These are phyloP conservation scores for Geotrichum reessii DNA, from an alignment of 1,139 yeast species.

Conservation along the genomic window DNA sequence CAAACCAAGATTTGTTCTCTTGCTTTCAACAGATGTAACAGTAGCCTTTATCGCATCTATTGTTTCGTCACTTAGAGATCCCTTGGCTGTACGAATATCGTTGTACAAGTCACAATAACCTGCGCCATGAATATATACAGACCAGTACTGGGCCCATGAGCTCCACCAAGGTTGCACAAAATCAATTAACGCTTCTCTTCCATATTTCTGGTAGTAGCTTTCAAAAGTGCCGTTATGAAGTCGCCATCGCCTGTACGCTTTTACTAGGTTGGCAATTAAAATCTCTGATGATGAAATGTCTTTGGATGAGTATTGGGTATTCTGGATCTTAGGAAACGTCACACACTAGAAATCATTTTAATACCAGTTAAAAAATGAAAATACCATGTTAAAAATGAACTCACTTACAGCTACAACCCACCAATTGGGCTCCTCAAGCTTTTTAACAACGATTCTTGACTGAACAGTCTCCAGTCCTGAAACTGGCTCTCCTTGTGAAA, in stretches of 20 bases:
- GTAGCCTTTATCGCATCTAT: slow-evolving; percentile 25
- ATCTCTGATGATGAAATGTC: slow-evolving; percentile 26
- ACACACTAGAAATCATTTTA: slow-evolving; percentile 14
- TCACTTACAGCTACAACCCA: slow-evolving; percentile 29
- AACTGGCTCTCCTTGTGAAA: slow-evolving; percentile 27
- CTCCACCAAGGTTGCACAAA: slow-evolving; percentile 30
- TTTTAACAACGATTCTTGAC: slow-evolving; percentile 27
- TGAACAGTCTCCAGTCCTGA: slow-evolving; percentile 27
- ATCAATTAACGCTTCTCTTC: slow-evolving; percentile 22
- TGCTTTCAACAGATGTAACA: slow-evolving; percentile 22
- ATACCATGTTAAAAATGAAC: background rate
- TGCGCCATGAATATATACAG: slow-evolving; percentile 23
- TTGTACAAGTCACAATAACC: slow-evolving; percentile 25
- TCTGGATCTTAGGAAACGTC: slow-evolving; percentile 17
- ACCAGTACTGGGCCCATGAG: slow-evolving; percentile 31
- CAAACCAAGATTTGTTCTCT: slow-evolving; percentile 13
- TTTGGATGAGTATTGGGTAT: slow-evolving; percentile 17
- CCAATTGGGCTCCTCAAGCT: slow-evolving; percentile 28
- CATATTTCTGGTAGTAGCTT: slow-evolving; percentile 10
- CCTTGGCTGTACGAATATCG: slow-evolving; percentile 24
- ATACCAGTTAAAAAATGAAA: background rate
- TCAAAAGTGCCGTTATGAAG: slow-evolving; percentile 28
- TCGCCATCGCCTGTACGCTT: slow-evolving; percentile 30
- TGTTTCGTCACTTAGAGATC: slow-evolving; percentile 25
- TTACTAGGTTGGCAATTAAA: slow-evolving; percentile 25